Evolutionary conservation across 1,284 basidiomycete species (phyloP), one percentile per base, ranked within the genome.

Genomic region (Pseudozyma flocculosa): DNA sequence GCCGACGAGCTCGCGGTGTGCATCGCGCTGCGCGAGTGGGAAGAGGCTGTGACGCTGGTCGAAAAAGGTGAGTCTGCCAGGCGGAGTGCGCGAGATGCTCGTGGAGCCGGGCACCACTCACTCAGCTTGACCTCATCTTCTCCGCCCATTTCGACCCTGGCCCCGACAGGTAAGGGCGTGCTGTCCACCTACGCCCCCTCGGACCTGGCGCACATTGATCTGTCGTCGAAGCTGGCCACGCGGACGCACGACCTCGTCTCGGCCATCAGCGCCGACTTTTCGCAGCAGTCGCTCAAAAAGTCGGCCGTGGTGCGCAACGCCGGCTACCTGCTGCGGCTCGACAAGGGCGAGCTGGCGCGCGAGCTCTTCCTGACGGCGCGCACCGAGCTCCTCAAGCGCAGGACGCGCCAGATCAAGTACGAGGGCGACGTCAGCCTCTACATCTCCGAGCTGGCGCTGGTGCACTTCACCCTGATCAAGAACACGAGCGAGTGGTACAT

Each of bases 401-500:
- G 91, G 37, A 85, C 90, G 14, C 82, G 93, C 40, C 86, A 86
- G 73, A 95, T 97, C 74, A 84, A 85, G 48, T 94, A 93, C 68
- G 92, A 96, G 71, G 94, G 94, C 1, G 87, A 94, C 69, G 84
- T 90, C n/a, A 84, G 84, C 7, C 82, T 87, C 45, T 93, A 79
- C 67, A 75, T 93, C 44, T 86, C 86, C 17, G 88, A 92, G 71
- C 81, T 94, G 38, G 85, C 88, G 0, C 83, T 90, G 48, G 88
- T 94, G 0, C 84, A 87, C 56, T 94, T 94, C 70, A 92, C 89
- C 0, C 85, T 88, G 8, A 88, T 94, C 78, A 92, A 92, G 77
- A 90, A 98, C 75, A 96, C 93, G 1, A 89, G 89, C 38, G 94
- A 99, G 78, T 98, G 94, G 95, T 99, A 92, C 79, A 84, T 96